Conservation (phyloP, 2,329 filamentous ascomycete genomes). For the Colletotrichum cereale region DNA sequence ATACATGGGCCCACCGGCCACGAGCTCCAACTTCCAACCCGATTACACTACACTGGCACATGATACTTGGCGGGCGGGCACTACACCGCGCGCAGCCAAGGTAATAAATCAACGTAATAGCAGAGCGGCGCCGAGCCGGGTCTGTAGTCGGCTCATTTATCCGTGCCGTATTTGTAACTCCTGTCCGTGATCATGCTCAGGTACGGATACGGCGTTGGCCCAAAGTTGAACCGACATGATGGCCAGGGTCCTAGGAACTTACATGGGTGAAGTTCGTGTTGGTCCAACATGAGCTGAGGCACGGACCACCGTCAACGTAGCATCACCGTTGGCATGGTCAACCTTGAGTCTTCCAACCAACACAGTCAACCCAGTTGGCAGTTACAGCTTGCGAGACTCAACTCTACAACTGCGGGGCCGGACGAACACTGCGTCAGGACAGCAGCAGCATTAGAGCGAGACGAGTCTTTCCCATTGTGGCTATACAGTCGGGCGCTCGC, state of each 20-base stretch:
- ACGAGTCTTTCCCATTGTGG: background rate
- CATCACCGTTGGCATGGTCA: background rate
- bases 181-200: background rate
- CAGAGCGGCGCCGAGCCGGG: background rate
- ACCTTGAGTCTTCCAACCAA: background rate
- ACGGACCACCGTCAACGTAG: background rate
- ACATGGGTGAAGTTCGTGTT: slow-evolving; percentile 2
- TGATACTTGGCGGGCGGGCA: background rate
- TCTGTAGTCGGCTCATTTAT: background rate
- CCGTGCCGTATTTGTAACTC: background rate
- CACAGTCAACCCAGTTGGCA: background rate
- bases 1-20: background rate
- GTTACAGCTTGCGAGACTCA: background rate
- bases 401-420: background rate
- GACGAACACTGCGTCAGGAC: background rate
- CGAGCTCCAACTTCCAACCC: background rate
- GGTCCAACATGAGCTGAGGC: slow-evolving; percentile 3
- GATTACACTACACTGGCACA: background rate
- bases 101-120: slow-evolving; percentile 2
- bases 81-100: background rate
- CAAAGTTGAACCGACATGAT: background rate
- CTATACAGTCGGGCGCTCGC: background rate
- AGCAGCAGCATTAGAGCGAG: background rate
- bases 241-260: slow-evolving; percentile 1
- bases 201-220: slow-evolving; percentile 2